A percentile compares a stretch with the other conserved stretches of the same genome.
Evolutionary conservation across 2,329 filamentous ascomycete species (phyloP).

Genomic region (Trichophyton benhamiae): DNA sequence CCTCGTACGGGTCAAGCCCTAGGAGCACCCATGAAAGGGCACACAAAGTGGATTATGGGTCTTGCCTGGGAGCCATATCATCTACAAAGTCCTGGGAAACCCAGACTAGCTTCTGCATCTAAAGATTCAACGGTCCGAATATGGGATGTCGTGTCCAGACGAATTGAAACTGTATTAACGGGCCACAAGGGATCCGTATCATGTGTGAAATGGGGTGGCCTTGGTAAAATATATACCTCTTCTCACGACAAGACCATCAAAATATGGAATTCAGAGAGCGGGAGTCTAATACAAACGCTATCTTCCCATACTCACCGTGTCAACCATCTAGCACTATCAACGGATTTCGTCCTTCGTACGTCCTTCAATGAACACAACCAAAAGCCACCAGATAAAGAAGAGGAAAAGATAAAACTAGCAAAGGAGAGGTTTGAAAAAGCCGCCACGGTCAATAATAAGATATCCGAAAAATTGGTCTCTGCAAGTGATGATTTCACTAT

Average conservation of each 20-base stretch:
- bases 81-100: slow-evolving; percentile 58
- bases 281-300: slow-evolving; percentile 67
- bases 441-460: slow-evolving; percentile 59
- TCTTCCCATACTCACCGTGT: slow-evolving; percentile 84
- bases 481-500: slow-evolving; percentile 94
- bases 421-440: slow-evolving; percentile 76
- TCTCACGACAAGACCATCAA: slow-evolving; percentile 90
- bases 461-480: slow-evolving; percentile 75
- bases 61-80: slow-evolving; percentile 92
- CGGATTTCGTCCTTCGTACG: slow-evolving; percentile 77
- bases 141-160: slow-evolving; percentile 69
- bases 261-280: slow-evolving; percentile 72
- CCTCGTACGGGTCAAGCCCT: slow-evolving; percentile 64
- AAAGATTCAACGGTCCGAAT: slow-evolving; percentile 82
- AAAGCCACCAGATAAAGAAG: slow-evolving; percentile 53
- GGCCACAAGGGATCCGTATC: slow-evolving; percentile 83
- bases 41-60: slow-evolving; percentile 78
- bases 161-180: slow-evolving; percentile 67
- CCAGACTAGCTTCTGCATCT: slow-evolving; percentile 71
- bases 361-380: slow-evolving; percentile 75
- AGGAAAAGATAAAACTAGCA: slow-evolving; percentile 62
- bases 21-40: slow-evolving; percentile 64
- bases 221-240: slow-evolving; percentile 66
- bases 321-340: slow-evolving; percentile 87
- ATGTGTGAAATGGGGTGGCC: slow-evolving; percentile 92